Percentiles rank a stretch among this genome's conserved stretches.
Conservation (phyloP, 345 rosid species). For the Melastoma malabathricum region DNA sequence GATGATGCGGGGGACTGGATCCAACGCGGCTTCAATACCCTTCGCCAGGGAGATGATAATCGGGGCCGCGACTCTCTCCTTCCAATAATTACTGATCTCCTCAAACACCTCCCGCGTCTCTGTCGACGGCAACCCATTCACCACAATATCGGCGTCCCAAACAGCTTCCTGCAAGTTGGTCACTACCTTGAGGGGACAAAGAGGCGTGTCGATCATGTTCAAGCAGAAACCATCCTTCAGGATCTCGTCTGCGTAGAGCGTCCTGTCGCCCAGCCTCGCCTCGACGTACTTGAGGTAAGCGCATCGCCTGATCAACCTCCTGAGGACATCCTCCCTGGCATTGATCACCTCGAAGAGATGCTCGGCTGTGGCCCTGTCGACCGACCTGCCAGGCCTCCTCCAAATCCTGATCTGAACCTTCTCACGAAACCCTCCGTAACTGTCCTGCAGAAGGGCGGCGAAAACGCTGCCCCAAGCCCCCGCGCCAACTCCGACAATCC, state of each 20-base stretch:
- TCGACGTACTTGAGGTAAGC: constrained; percentile 75
- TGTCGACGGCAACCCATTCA: constrained; percentile 70
- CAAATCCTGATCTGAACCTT: constrained; percentile 66
- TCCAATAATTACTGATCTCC: constrained; percentile 58
- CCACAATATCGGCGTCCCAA: constrained; percentile 75
- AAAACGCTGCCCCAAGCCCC: constrained; percentile 93
- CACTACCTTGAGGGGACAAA: constrained; percentile 71
- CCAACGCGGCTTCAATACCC: constrained; percentile 70
- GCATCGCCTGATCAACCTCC: constrained; percentile 67
- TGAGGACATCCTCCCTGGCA: constrained; percentile 58
- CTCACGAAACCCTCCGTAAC: constrained; percentile 53
- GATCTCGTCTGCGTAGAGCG: constrained; percentile 61
- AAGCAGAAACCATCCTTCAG: constrained; percentile 77
- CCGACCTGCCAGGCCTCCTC: constrained; percentile 60
- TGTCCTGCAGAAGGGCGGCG: constrained; percentile 60
- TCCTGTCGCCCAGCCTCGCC: constrained; percentile 67
- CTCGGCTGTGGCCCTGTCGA: constrained; percentile 59
- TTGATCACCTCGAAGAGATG: constrained; percentile 75
- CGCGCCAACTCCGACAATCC: constrained; percentile 70
- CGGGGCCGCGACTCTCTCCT: constrained; percentile 57
- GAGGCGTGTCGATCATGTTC: constrained; percentile 73
- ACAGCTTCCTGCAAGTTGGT: constrained; percentile 75
- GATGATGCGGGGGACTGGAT: constrained; percentile 55
- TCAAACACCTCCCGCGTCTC: constrained; percentile 54
- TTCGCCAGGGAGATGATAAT: constrained; percentile 60